Evolutionary conservation across 83 land plant genomes (phyloP).

Genomic region (Thuja plicata): DNA sequence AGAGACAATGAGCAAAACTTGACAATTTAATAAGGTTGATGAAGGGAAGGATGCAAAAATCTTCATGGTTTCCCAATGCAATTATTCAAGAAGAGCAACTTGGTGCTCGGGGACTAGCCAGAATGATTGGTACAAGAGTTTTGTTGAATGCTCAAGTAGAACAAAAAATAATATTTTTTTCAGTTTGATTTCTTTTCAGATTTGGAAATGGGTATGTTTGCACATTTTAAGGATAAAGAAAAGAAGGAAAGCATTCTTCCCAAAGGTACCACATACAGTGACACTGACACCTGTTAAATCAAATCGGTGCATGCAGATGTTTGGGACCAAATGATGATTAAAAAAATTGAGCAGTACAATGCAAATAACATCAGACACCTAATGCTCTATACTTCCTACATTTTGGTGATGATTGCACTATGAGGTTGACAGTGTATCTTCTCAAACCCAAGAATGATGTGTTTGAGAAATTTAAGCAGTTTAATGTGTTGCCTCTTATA

Average conservation of each 20-base stretch:
- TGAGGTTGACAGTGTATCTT: constrained; percentile 1
- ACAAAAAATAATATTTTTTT: too few relatives aligned
- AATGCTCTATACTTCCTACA: neutral
- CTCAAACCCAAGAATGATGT: constrained; percentile 23
- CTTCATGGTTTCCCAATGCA: too few relatives aligned
- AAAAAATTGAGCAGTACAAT: neutral
- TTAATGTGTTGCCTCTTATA: neutral
- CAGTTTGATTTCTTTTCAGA: too few relatives aligned
- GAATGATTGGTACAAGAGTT: neutral
- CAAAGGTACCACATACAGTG: neutral
- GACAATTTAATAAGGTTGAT: too few relatives aligned
- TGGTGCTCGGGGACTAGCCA: neutral
- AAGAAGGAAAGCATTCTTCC: neutral
- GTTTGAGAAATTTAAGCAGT: constrained; percentile 20
- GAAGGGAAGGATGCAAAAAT: too few relatives aligned
- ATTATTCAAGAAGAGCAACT: too few relatives aligned
- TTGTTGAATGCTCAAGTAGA: too few relatives aligned
- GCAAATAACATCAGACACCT: neutral
- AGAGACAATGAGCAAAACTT: too few relatives aligned
- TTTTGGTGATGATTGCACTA: neutral
- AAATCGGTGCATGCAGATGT: neutral
- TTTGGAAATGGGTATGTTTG: neutral
- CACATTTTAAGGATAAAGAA: neutral
- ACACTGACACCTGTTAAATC: neutral
- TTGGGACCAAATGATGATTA: neutral